phyloP scores from a whole-genome alignment of 495 filamentous ascomycete genomes.

The Aspergillus coremiiformis region DNA sequence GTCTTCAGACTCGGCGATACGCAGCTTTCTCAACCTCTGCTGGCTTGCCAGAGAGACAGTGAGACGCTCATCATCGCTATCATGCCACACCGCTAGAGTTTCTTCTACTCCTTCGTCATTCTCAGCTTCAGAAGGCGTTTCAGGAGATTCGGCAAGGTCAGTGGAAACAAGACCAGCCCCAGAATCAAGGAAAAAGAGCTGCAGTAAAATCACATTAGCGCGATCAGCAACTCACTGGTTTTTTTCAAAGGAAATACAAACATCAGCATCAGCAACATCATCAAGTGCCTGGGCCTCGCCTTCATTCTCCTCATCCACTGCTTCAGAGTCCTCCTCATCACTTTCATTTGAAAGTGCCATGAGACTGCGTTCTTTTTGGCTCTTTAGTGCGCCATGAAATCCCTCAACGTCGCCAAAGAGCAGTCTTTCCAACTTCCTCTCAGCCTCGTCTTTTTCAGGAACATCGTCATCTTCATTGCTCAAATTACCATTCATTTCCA shows the following conservation, averaged over 20 bases:
- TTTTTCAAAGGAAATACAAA: constrained; percentile 23
- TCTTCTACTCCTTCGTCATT: constrained; percentile 25
- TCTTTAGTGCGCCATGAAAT: constrained; percentile 64
- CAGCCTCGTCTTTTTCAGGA: constrained; percentile 66
- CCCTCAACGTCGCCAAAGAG: constrained; percentile 80
- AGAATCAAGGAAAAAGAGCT: constrained; percentile 70
- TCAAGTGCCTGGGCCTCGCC: constrained; percentile 30
- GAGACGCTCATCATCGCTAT: constrained; percentile 90
- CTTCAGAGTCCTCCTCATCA: constrained; percentile 31
- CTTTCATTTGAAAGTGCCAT: constrained; percentile 28
- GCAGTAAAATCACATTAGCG: constrained; percentile 11
- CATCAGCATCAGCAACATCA: constrained; percentile 57
- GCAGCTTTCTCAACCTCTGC: constrained; percentile 69
- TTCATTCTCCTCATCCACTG: constrained; percentile 19
- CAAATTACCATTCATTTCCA: constrained; percentile 25
- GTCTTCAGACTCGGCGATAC: constrained; percentile 74
- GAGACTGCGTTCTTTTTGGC: constrained; percentile 26
- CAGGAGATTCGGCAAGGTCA: constrained; percentile 32
- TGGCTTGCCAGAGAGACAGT: constrained; percentile 71
- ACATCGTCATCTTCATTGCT: constrained; percentile 26
- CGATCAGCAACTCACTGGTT: constrained; percentile 17
- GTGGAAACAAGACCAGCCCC: constrained; percentile 41
- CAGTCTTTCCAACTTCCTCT: constrained; percentile 75
- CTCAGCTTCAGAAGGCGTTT: constrained; percentile 24
- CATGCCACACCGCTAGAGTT: constrained; percentile 66